phyloP scores from a whole-genome alignment of 2,329 filamentous ascomycete genomes.

The Colletotrichum theobromicola region DNA sequence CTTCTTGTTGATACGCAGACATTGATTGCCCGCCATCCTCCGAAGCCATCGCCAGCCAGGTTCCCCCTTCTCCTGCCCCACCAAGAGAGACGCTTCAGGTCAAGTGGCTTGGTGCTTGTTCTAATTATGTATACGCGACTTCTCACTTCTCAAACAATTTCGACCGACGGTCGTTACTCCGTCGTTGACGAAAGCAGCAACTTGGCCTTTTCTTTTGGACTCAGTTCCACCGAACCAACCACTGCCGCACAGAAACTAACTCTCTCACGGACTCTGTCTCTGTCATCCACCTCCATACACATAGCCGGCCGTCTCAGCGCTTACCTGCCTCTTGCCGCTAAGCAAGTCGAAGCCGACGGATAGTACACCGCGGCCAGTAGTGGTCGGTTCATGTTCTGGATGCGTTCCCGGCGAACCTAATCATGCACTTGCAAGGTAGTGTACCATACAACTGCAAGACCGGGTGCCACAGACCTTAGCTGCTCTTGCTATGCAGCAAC shows the following conservation, averaged over 20 bases:
- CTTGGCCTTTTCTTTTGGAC: not conserved
- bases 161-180: not conserved
- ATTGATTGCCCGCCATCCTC: not conserved
- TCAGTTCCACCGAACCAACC: slow-evolving; percentile 4
- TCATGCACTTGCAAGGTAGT: not conserved
- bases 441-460: not conserved
- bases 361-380: not conserved
- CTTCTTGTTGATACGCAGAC: not conserved
- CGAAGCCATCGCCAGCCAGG: not conserved
- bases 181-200: not conserved
- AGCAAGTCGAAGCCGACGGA: not conserved
- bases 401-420: slow-evolving; percentile 12
- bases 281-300: not conserved
- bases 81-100: not conserved
- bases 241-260: not conserved
- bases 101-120: not conserved
- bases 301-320: slow-evolving; percentile 1
- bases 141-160: not conserved
- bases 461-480: not conserved
- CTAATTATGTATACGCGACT: not conserved
- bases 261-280: slow-evolving; percentile 1
- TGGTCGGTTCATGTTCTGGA: not conserved
- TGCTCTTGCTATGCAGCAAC: slow-evolving; percentile 3
- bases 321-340: not conserved
- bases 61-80: not conserved